Base-by-base conservation (phyloP, 768 basidiomycete genomes). In the Trametes cubensis region DNA sequence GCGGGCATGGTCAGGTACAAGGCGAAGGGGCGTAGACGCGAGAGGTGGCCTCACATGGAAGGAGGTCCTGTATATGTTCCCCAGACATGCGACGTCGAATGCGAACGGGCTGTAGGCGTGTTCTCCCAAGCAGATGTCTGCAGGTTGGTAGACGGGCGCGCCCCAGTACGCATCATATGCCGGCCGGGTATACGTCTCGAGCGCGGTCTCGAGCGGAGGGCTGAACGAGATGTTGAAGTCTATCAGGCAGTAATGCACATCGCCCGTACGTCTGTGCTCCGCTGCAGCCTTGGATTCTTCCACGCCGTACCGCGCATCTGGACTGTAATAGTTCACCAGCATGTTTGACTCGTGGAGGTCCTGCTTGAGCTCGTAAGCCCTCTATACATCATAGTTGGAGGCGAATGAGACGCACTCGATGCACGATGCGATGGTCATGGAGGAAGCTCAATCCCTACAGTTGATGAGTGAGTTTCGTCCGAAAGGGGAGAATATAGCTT, bases 361-460 rank as follows among this genome's bases (percentile, higher is more conserved):
- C 52, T 53, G 23, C 11, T 14, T 6, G n/a, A 18, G 8, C 42
- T 20, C 17, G 2, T 11, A n/a, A 13, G 7, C n/a, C 0, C n/a
- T 10, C 41, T 15, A 15, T 17, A n/a, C n/a, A n/a, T n/a, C n/a
- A 53, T 7, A 4, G 14, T 10, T 14, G 7, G 23, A 2, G 17
- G 6, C 6, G 6, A 4, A 11, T 2, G 5, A 21, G 13, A 41
- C 52, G 1, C n/a, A 40, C 52, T 49, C 63, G 63, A 57, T 65
- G 63, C 7, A 55, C 63, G n/a, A 65, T 48, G 39, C 49, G 54
- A 26, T 61, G 30, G 2, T 58, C 30, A 25, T 65, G 63, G 49
- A 65, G 47, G 51, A 61, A 59, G 4, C 26, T 21, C 7, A 65
- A 18, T 7, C 63, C 63, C 63, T 65, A 18, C 7, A 47, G 15